A percentile compares a stretch with the other conserved stretches of the same genome.
Conservation (phyloP, 805 yeast genomes). For the Suhomyces xylopsoci region DNA sequence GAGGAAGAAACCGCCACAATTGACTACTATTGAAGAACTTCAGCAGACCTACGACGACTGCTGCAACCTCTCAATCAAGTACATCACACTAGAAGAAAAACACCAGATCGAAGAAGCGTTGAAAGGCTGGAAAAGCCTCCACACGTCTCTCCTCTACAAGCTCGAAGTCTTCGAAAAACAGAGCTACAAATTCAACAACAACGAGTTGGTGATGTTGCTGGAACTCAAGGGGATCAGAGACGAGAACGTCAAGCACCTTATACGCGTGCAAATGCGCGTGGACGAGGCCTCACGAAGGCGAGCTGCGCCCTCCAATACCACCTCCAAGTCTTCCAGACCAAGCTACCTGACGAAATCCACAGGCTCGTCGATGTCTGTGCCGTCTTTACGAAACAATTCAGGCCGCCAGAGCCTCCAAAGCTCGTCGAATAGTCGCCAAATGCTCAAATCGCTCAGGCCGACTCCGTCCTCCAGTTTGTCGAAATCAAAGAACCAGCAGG, state of each 20-base stretch:
- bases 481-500: slow-evolving; percentile 13
- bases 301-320: neutral
- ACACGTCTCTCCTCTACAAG: slow-evolving; percentile 55
- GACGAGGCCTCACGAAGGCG: slow-evolving; percentile 34
- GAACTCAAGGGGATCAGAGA: slow-evolving; percentile 39
- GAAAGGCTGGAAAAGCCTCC: slow-evolving; percentile 73
- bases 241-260: slow-evolving; percentile 41
- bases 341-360: neutral
- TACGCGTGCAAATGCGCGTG: slow-evolving; percentile 37
- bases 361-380: slow-evolving; percentile 13
- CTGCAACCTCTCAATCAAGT: slow-evolving; percentile 56
- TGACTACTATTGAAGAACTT: slow-evolving; percentile 49
- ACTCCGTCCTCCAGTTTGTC: slow-evolving; percentile 6
- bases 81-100: slow-evolving; percentile 56
- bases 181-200: slow-evolving; percentile 23
- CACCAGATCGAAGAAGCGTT: slow-evolving; percentile 53
- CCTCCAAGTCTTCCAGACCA: neutral
- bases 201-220: slow-evolving; percentile 24
- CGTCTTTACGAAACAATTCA: slow-evolving; percentile 12
- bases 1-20: slow-evolving; percentile 56
- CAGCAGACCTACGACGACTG: slow-evolving; percentile 60
- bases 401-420: slow-evolving; percentile 1
- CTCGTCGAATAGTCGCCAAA: slow-evolving; percentile 14
- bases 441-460: slow-evolving; percentile 33
- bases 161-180: slow-evolving; percentile 51